phyloP scores from a whole-genome alignment of 1,284 basidiomycete species.

The Nidula niveotomentosa region DNA sequence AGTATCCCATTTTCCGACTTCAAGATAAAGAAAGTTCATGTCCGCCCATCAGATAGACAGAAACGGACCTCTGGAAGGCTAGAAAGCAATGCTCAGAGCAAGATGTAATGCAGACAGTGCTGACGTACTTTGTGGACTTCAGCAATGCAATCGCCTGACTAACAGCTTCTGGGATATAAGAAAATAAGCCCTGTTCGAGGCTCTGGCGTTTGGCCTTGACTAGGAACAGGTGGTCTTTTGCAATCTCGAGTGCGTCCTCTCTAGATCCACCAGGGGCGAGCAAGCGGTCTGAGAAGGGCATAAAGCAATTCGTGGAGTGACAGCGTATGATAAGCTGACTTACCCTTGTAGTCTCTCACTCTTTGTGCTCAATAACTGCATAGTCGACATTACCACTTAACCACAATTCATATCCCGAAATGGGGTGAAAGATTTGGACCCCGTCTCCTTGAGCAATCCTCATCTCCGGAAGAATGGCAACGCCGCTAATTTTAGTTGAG shows the following conservation, averaged over 20 bases:
- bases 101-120: constrained; percentile 8
- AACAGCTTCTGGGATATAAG: constrained; percentile 20
- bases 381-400: constrained; percentile 19
- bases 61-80: constrained; percentile 21
- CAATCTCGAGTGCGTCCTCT: constrained; percentile 17
- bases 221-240: constrained; percentile 16
- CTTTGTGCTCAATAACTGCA: constrained; percentile 14
- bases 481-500: constrained; percentile 8
- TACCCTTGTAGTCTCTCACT: constrained; percentile 17
- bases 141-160: constrained; percentile 22
- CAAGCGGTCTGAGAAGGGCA: constrained; percentile 15
- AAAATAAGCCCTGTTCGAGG: constrained; percentile 9
- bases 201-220: constrained; percentile 19
- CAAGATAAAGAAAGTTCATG: constrained; percentile 21
- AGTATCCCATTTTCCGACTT: constrained; percentile 16
- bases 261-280: constrained; percentile 17
- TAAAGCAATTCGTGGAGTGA: constrained; percentile 8
- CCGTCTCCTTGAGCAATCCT: constrained; percentile 16
- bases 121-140: constrained; percentile 16
- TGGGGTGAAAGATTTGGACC: constrained; percentile 14
- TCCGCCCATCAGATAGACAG: constrained; percentile 22
- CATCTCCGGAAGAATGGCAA: constrained; percentile 21
- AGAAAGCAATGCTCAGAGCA: constrained; percentile 12
- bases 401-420: constrained; percentile 16
- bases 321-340: constrained; percentile 7